Evolutionary conservation across 2,329 filamentous ascomycete genomes (phyloP).

Genomic region (Sclerotinia minor): DNA sequence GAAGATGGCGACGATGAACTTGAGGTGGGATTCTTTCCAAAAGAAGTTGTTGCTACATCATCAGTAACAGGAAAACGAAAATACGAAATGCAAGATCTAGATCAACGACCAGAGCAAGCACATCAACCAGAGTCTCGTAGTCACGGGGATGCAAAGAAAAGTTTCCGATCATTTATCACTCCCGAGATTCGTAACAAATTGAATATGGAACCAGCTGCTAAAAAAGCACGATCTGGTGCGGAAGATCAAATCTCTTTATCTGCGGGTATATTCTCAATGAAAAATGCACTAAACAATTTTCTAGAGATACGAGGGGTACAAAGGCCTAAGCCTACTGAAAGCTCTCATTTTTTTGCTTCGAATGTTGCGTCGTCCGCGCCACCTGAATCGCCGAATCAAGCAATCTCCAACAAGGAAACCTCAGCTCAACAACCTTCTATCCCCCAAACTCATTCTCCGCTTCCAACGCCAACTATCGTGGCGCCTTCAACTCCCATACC

Average conservation of each 20-base stretch:
- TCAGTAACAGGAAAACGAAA: conserved; percentile 46
- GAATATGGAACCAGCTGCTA: conserved; percentile 11
- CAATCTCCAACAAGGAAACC: not conserved
- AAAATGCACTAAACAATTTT: conserved; percentile 50
- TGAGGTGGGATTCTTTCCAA: conserved; percentile 33
- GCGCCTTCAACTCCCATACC: conserved; percentile 38
- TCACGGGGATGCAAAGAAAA: not conserved
- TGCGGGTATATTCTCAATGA: conserved; percentile 44
- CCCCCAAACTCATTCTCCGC: not conserved
- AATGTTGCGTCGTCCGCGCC: not conserved
- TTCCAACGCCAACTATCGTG: conserved; percentile 31
- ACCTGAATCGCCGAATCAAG: not conserved
- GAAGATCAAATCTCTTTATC: conserved; percentile 18
- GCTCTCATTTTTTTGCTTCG: conserved; percentile 36
- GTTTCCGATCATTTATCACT: not conserved
- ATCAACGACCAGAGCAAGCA: not conserved
- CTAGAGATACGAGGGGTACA: conserved; percentile 49
- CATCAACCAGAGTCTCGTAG: not conserved
- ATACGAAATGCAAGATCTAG: conserved; percentile 30
- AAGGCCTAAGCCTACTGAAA: conserved; percentile 37
- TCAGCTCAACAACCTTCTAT: conserved; percentile 28
- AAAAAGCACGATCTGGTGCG: conserved; percentile 34
- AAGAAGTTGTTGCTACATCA: conserved; percentile 40
- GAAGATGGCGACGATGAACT: conserved; percentile 45
- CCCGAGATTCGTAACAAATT: not conserved